phyloP scores from a whole-genome alignment of 1,139 yeast genomes.

The Geotrichum aggregatum region DNA sequence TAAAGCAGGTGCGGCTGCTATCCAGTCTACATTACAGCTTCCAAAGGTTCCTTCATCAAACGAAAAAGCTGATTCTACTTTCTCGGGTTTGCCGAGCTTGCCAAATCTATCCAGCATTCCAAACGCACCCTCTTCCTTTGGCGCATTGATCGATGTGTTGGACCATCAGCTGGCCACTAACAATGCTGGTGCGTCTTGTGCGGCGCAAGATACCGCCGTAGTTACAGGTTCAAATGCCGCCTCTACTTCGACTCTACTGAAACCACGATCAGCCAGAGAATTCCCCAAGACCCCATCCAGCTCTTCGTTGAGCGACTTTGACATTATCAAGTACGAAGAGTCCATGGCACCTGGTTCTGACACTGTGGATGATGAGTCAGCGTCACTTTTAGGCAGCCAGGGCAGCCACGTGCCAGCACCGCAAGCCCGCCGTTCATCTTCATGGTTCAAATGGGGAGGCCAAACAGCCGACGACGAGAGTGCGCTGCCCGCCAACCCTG shows the following conservation, averaged over 20 bases:
- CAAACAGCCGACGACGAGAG: slow-evolving; percentile 3
- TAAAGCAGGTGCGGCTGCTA: slow-evolving; percentile 19
- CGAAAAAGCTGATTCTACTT: neutral
- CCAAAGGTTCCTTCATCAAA: neutral
- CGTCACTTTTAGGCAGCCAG: slow-evolving; percentile 3
- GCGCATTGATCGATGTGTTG: slow-evolving; percentile 1
- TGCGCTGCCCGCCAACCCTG: slow-evolving; percentile 13
- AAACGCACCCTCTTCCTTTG: neutral
- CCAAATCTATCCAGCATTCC: neutral
- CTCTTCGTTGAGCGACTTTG: slow-evolving; percentile 16
- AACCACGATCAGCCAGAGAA: neutral
- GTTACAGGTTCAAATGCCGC: neutral
- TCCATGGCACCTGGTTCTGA: slow-evolving; percentile 4
- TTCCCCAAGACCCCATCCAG: slow-evolving; percentile 10
- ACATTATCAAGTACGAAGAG: slow-evolving; percentile 18
- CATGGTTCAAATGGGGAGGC: slow-evolving; percentile 12
- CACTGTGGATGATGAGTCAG: slow-evolving; percentile 5
- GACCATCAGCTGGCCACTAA: slow-evolving; percentile 8
- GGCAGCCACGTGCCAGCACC: neutral
- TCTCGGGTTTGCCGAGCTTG: neutral
- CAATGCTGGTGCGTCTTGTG: neutral
- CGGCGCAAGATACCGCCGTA: neutral
- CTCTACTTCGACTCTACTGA: neutral
- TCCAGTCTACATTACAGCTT: slow-evolving; percentile 13
- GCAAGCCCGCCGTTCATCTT: neutral